Conservation (phyloP, 116 monocot genomes). For the Cymodocea nodosa region DNA sequence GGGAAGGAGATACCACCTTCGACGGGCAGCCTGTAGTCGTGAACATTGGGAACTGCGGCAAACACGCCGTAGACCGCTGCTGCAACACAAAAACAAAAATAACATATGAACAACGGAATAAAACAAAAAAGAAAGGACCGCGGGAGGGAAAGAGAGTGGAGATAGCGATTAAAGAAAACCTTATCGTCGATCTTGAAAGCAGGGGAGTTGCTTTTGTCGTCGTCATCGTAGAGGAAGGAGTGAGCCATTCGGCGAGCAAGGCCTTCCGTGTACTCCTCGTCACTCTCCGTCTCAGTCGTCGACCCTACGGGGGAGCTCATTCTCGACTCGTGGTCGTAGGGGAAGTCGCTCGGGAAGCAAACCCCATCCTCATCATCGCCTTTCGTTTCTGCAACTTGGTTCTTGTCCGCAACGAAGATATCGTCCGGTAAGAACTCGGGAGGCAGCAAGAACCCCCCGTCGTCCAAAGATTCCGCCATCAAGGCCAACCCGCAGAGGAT, state of each 20-base stretch:
- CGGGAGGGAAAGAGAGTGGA: not conserved
- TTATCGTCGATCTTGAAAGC: too few species aligned
- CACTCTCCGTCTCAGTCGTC: slow-evolving; percentile 33
- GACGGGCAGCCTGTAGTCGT: too few species aligned
- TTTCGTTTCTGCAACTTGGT: too few species aligned
- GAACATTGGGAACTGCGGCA: too few species aligned
- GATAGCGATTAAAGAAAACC: not conserved
- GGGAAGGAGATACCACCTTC: slow-evolving; percentile 1
- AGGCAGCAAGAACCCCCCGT: slow-evolving; percentile 45
- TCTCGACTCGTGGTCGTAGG: slow-evolving; percentile 2
- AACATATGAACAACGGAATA: too few species aligned
- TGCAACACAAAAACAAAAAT: too few species aligned
- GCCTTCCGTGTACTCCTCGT: slow-evolving; percentile 32
- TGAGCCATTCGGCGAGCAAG: slow-evolving; percentile 36
- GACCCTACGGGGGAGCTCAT: slow-evolving; percentile 8
- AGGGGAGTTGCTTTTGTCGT: not conserved
- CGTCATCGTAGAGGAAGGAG: slow-evolving; percentile 20
- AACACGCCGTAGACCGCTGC: too few species aligned
- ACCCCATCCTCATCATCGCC: too few species aligned
- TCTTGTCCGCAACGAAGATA: slow-evolving; percentile 13
- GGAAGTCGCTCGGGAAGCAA: slow-evolving; percentile 12
- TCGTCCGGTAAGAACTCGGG: slow-evolving; percentile 49
- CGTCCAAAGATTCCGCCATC: slow-evolving; percentile 4
- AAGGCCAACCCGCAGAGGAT: too few species aligned
- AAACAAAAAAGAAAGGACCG: too few species aligned